Base-by-base conservation (phyloP, 1,284 basidiomycete genomes). In the Rhodotorula sp. region DNA sequence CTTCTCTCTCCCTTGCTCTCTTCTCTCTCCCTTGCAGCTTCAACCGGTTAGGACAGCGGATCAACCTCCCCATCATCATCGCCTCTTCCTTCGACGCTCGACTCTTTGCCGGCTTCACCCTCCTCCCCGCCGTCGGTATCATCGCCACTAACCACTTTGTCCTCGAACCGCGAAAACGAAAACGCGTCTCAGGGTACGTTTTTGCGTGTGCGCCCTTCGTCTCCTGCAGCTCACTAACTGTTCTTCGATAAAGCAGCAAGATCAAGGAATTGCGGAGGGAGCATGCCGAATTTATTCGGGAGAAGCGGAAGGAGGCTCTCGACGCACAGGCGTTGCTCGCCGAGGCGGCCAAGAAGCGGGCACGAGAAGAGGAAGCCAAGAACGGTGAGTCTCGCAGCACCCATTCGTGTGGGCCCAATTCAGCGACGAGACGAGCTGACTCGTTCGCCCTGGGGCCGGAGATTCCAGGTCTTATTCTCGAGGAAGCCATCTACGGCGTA, bases 401-500 rank as follows among this genome's bases (percentile, higher is more conserved):
- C 34, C 34, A 34, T 34, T 34, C 34, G 4, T 0, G 34, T 34
- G 34, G 34, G 34, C 34, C 34, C 5, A 5, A 34, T 34, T 34
- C 34, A 34, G 34, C 34, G 6, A 6, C 34, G 34, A 34, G 34
- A 34, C 34, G 34, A 34, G 34, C 34, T 34, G 34, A 34, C 34
- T 34, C 34, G 34, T 34, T 34, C 34, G 34, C 3, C 3, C 34
- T 34, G 34, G 34, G 6, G 34, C 34, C 34, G 34, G 34, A 34
- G 34, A 34, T 34, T 34, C 5, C 34, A 34, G 90, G 91, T 64
- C 84, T 93, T 56, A 85, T 93, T 64, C 87, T 94, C 73, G 79
- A 88, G 56, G 86, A 88, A 68, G 91, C 91, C 5, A 85, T 82
- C 52, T 93, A 93, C 80, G 88, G 89, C 57, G 76, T 77, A 15